Percentiles rank a stretch among this genome's conserved stretches.
phyloP scores from a whole-genome alignment of 75 land plant genomes.

The Cryptomeria japonica region DNA sequence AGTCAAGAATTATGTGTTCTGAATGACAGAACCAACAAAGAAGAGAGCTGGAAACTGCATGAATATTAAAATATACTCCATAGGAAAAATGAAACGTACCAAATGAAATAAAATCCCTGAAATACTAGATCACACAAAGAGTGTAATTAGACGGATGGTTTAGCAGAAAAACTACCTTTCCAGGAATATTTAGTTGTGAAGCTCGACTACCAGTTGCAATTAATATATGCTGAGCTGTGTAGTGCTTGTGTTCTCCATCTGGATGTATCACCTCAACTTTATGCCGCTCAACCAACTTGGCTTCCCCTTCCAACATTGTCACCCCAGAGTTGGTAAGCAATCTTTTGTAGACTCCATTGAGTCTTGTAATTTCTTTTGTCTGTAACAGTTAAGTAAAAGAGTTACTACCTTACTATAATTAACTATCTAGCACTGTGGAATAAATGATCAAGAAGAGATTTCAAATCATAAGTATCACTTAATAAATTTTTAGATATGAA shows the following conservation, averaged over 20 bases:
- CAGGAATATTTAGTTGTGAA: conserved; percentile 69
- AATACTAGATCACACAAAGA: not conserved
- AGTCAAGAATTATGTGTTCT: not conserved
- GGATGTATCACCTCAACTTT: conserved; percentile 68
- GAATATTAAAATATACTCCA: not conserved
- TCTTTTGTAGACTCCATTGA: conserved; percentile 90
- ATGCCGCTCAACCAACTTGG: conserved; percentile 76
- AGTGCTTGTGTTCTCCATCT: conserved; percentile 60
- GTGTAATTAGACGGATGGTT: not conserved
- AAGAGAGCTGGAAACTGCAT: not conserved
- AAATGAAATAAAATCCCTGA: not conserved
- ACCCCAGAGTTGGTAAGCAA: conserved; percentile 82
- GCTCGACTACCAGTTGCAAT: conserved; percentile 97
- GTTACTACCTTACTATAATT: not conserved
- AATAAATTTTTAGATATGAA: not conserved
- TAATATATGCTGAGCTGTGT: conserved; percentile 77
- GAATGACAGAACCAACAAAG: not conserved
- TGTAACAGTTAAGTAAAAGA: conserved; percentile 20
- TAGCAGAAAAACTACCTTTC: conserved; percentile 49
- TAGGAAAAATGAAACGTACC: not conserved
- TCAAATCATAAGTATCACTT: not conserved
- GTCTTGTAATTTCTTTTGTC: conserved; percentile 82
- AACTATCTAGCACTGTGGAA: not conserved
- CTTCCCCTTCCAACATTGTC: conserved; percentile 78
- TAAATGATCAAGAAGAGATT: not conserved